Base-by-base conservation (phyloP, 192 early-diverging fungal species). In the Podila epigama region DNA sequence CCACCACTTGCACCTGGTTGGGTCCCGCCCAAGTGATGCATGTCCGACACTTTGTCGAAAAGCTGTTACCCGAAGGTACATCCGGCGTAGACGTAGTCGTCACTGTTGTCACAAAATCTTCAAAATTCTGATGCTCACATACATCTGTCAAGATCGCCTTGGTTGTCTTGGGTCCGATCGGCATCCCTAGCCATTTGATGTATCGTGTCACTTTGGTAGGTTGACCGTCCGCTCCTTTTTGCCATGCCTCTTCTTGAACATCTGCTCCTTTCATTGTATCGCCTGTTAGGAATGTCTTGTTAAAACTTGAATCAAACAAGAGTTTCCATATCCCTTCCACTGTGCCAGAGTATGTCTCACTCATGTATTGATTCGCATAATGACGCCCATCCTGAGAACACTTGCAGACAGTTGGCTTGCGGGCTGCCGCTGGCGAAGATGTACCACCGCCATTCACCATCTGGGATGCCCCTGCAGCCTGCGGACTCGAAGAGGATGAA, bases 11-110 rank as follows among this genome's bases (percentile, higher is more conserved):
- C 1, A 81, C 64, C 39, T 78, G 64, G 41, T 66, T 63, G 29
- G 70, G 58, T 15, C 82, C 83, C 41, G 82, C 77, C 82, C 75
- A 83, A 31, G 82, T 86, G 6, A 88, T 75, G 68, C 87, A 88
- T 0, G 82, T 85, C 20, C 82, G 39, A 44, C 82, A 82, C 63
- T 85, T 88, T 16, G 85, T 80, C 25, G 54, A 63, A 52, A 88
- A 88, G 15, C 72, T 68, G 27, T 70, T 63, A 54, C 87, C 87
- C 11, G 82, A 80, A 39, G 87, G 87, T 15, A 88, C 83, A 70
- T 88, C 82, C 5, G 87, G 87, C 16, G 87, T 86, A 34, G 70
- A 79, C 4, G 87, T 88, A 4, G 81, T 79, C 1, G 87, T 86
- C 11, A 84, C 57, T 13, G 69, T 66, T 2, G 82, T 80, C 11